Evolutionary conservation across 129 eudicot genomes (phyloP).

Genomic region (Flaveria robusta): DNA sequence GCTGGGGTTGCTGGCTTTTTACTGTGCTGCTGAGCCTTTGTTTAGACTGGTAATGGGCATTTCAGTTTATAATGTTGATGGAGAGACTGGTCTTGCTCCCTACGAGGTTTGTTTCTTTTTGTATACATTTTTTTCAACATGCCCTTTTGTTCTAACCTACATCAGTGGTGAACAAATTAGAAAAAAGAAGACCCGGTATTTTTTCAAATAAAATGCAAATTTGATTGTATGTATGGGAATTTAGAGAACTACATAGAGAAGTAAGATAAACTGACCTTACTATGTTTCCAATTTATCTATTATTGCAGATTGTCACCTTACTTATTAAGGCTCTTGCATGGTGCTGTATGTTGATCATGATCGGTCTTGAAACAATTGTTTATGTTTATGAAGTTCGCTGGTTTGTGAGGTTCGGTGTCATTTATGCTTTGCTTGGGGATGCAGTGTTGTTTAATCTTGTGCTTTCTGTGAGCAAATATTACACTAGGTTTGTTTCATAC

Average conservation of each 20-base stretch:
- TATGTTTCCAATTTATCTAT: background rate
- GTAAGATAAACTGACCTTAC: background rate
- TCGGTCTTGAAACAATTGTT: conserved; percentile 67
- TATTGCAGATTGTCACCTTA: conserved; percentile 66
- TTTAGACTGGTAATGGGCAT: conserved; percentile 73
- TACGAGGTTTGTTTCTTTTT: conserved; percentile 58
- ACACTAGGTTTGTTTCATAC: conserved; percentile 53
- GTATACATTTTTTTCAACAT: background rate
- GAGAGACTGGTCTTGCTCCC: conserved; percentile 75
- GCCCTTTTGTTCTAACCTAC: background rate
- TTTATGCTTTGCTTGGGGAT: conserved; percentile 79
- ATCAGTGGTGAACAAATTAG: background rate
- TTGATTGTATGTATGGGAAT: background rate
- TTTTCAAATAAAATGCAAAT: background rate
- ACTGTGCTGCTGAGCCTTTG: conserved; percentile 75
- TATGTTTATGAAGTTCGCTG: conserved; percentile 84
- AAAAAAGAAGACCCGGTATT: no score
- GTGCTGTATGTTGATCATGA: conserved; percentile 70
- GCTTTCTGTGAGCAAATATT: conserved; percentile 57
- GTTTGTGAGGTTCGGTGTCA: conserved; percentile 77
- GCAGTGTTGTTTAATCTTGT: conserved; percentile 65
- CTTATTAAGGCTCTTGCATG: conserved; percentile 77
- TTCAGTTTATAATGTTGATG: conserved; percentile 70
- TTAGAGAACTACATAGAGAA: background rate
- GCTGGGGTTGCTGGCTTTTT: conserved; percentile 67